Base-by-base conservation (phyloP, 129 eudicot genomes). In the Saussurea involucrata region DNA sequence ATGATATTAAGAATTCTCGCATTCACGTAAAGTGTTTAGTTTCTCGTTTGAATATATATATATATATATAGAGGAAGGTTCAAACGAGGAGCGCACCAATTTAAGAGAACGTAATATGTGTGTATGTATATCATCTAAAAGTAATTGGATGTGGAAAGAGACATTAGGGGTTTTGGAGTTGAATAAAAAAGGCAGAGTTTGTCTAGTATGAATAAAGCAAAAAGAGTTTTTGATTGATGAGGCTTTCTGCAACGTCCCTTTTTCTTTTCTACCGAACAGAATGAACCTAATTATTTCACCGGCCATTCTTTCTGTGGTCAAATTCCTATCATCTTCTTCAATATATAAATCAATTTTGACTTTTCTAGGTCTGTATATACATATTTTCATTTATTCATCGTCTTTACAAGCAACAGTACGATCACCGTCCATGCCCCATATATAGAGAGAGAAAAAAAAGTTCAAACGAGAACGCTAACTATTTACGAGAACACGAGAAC, bases 241-340 rank as follows among this genome's bases (percentile, higher is more conserved):
- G 27, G 67, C 22, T 22, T 53, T 53, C 61, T 17, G 20, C 57
- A 12, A 44, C 18, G 18, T 46, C 58, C 58, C 58, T 15, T 46
- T 15, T 36, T 5, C 18, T 15, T 5, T 49, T 49, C 22, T 53
- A 53, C 61, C 36, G 22, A 76, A 8, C 1, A 63, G 3, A 20
- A 53, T 53, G 13, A 40, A 40, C 15, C 7, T 8, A 70, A 42
- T 18, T 18, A 28, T 17, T 57, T 40, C 84, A 67, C 80, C 84
- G 84, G 75, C 84, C 80, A 74, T 60, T 68, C 33, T 53, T 71
- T 21, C 29, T 42, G 83, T 61, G 77, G 78, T 80, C 80, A 74
- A 22, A 42, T 10, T 32, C 70, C 71, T 15, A 55, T 22, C 80
- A 80, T 74, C 69, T 57, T 68, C 29, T 24, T 66, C 78, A 80